phyloP scores from a whole-genome alignment of 495 filamentous ascomycete species.

The Hyaloscypha bicolor region DNA sequence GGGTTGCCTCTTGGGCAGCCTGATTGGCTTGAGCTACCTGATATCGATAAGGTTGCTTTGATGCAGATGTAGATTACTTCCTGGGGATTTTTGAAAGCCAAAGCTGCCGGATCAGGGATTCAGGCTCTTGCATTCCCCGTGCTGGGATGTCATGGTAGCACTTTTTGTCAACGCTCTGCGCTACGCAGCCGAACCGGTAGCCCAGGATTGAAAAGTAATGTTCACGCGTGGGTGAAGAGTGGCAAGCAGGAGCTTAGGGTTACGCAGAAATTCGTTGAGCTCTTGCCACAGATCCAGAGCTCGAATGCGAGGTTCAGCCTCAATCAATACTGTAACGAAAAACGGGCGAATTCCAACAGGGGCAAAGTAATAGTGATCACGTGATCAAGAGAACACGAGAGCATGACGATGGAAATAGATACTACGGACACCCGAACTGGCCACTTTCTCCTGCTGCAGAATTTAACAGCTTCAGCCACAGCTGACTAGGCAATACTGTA shows the following conservation, averaged over 20 bases:
- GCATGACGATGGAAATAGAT: not conserved
- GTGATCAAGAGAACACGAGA: not conserved
- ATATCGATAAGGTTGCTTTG: too few relatives aligned
- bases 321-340: not conserved
- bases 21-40: too few relatives aligned
- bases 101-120: not conserved
- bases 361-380: not conserved
- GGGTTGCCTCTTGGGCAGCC: not conserved
- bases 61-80: too few relatives aligned
- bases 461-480: too few relatives aligned
- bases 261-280: not conserved
- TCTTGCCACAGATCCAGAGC: not conserved
- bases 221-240: not conserved
- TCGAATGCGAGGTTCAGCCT: constrained; percentile 17
- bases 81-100: too few relatives aligned
- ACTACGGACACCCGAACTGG: not conserved
- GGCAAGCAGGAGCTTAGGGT: not conserved
- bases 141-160: constrained; percentile 11
- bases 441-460: not conserved
- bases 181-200: not conserved
- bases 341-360: not conserved
- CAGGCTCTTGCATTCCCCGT: constrained; percentile 1
- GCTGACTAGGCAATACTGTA: too few relatives aligned
- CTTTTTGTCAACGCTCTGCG: constrained; percentile 6
- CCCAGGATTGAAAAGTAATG: not conserved